Evolutionary conservation across 1,284 basidiomycete species (phyloP).

Genomic region (Cryptococcus floricola): DNA sequence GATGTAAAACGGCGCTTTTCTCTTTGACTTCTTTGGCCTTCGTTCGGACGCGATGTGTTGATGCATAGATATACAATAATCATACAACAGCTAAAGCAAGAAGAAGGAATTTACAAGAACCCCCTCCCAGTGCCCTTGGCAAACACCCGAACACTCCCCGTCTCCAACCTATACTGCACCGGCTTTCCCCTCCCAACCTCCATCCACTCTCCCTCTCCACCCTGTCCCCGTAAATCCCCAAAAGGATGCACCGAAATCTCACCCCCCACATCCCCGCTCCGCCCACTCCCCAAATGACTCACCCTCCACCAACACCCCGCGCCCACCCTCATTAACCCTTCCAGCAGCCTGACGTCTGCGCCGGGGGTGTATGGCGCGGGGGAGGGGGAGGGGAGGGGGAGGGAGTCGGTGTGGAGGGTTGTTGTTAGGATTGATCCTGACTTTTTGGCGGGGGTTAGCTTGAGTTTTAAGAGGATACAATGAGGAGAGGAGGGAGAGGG

Average conservation of each 20-base stretch:
- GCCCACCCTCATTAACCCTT: constrained; percentile 26
- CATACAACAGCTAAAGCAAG: background rate
- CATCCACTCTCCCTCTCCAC: background rate
- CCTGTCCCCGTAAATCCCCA: background rate
- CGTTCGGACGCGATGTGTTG: too few species aligned
- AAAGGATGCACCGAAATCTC: constrained; percentile 39
- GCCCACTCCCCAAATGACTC: constrained; percentile 33
- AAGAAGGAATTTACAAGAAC: constrained; percentile 32
- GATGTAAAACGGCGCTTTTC: background rate
- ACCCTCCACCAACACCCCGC: constrained; percentile 43
- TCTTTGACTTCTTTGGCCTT: background rate
- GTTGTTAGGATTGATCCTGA: constrained; percentile 22
- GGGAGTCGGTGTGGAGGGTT: constrained; percentile 36
- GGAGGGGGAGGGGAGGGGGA: constrained; percentile 17
- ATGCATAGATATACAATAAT: too few species aligned
- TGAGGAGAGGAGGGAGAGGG: too few species aligned
- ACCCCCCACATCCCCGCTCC: constrained; percentile 45
- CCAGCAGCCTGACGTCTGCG: constrained; percentile 25
- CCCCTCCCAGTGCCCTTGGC: constrained; percentile 49
- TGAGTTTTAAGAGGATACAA: background rate
- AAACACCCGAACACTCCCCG: constrained; percentile 43
- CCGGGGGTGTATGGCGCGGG: background rate
- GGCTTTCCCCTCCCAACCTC: constrained; percentile 28
- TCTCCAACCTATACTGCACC: constrained; percentile 46
- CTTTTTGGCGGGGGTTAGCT: constrained; percentile 13